Evolutionary conservation across 257 asterid genomes (phyloP), one percentile per base, ranked within the genome.

Genomic region (Gynochthodes officinalis): DNA sequence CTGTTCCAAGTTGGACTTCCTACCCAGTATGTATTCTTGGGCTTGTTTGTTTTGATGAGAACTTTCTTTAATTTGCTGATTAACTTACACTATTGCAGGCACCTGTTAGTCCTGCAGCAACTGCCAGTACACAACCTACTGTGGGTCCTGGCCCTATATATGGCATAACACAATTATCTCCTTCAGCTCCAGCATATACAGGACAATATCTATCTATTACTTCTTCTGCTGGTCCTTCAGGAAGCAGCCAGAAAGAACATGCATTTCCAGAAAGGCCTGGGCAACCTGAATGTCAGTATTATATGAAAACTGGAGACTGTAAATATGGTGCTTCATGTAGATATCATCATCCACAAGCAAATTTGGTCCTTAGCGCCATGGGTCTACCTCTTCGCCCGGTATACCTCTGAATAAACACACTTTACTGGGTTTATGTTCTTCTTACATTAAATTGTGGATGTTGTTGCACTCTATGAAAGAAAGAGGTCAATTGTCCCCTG

Each of bases 341-440:
- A 84, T 94, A 88, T 81, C 89, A 91, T 76, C 99, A 94, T 74
- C 99, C 99, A 57, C 86, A 75, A 81, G 59, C 87, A 63, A 89
- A 57, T 82, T 80, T 79, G 61, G 74, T 76, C 60, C 97, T 94
- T 75, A 88, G 97, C 81, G 89, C 91, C 15, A 82, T 82, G 90
- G 97, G 97, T 49, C 89, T 91, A 53, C 99, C 99, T 28, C 80
- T 89, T 74, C 97, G 97, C 79, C 96, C 92, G 69, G 99, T 94
- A 87, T 79, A 90, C 74, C 73, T 53, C 66, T 39, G 28, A 35
- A 40, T 0, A 58, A 44, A 7, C 11, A 64, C 27, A 9, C 15
- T 67, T 58, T 66, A 40, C 66, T 59, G 7, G 67, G 30, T n/a
- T 18, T 64, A 18, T 10, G 40, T 1, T 33, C 23, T n/a, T 63